Percentiles rank a stretch among this genome's conserved stretches.
phyloP scores from a whole-genome alignment of 129 eudicot genomes.

The Tagetes patula region DNA sequence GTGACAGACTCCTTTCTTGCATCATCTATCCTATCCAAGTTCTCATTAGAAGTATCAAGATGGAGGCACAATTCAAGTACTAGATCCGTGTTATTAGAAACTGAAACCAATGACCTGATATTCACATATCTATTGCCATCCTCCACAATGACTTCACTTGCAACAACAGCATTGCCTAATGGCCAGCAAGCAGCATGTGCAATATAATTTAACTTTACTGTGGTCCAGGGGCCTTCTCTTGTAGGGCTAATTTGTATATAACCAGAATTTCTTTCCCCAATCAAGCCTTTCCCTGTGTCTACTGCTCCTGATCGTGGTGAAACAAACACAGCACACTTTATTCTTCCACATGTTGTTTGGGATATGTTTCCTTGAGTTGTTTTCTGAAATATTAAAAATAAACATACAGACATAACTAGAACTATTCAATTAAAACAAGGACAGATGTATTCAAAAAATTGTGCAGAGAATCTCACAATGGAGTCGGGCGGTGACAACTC shows the following conservation, averaged over 20 bases:
- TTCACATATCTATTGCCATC: slow-evolving; percentile 88
- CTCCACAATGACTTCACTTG: slow-evolving; percentile 82
- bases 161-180: slow-evolving; percentile 84
- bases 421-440: not conserved
- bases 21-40: slow-evolving; percentile 31
- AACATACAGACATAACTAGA: slow-evolving; percentile 15
- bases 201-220: slow-evolving; percentile 75
- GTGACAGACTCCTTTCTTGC: slow-evolving; percentile 19
- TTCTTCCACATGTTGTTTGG: slow-evolving; percentile 43
- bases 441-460: not conserved
- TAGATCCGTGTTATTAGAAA: slow-evolving; percentile 61
- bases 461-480: slow-evolving; percentile 41
- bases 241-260: slow-evolving; percentile 85
- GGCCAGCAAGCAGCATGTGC: slow-evolving; percentile 96
- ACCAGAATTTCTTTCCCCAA: slow-evolving; percentile 48
- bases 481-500: slow-evolving; percentile 66
- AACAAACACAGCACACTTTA: slow-evolving; percentile 62
- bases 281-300: slow-evolving; percentile 30
- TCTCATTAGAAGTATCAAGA: slow-evolving; percentile 38
- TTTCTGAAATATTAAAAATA: slow-evolving; percentile 43
- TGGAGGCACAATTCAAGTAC: slow-evolving; percentile 69
- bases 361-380: slow-evolving; percentile 26
- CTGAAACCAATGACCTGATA: slow-evolving; percentile 87
- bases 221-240: slow-evolving; percentile 93
- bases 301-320: slow-evolving; percentile 47